A percentile compares a stretch with the other conserved stretches of the same genome.
Conservation (phyloP, 108 stramenopile species). For the Chaetoceros tenuissimus region DNA sequence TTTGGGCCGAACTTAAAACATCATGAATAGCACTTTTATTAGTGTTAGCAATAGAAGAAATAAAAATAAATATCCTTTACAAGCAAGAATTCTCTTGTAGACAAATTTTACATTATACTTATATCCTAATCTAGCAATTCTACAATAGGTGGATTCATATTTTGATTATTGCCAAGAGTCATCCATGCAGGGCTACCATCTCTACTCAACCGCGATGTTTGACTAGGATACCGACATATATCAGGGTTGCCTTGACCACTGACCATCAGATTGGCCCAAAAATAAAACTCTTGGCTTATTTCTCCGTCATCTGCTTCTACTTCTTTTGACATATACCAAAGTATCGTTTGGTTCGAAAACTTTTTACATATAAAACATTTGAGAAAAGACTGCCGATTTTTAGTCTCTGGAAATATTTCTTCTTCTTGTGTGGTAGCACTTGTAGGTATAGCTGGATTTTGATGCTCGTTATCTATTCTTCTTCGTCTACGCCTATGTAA, state of each 20-base stretch:
- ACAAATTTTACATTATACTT: too few relatives aligned
- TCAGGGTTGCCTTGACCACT: conserved; percentile 48
- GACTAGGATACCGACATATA: conserved; percentile 53
- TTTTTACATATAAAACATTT: conserved; percentile 66
- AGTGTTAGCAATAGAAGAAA: too few relatives aligned
- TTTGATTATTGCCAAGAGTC: conserved; percentile 19
- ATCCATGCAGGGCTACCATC: conserved; percentile 47
- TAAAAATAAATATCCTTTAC: too few relatives aligned
- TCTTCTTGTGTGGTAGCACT: not conserved
- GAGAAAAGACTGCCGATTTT: conserved; percentile 5
- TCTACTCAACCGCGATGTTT: conserved; percentile 41
- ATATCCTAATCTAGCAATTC: conserved; percentile 30
- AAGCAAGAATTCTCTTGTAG: too few relatives aligned
- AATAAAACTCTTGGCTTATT: conserved; percentile 43
- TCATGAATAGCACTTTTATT: too few relatives aligned
- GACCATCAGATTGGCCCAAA: conserved; percentile 58
- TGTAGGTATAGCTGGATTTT: not conserved
- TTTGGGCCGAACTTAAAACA: too few relatives aligned
- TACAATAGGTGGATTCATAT: conserved; percentile 45
- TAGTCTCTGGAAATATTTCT: not conserved
- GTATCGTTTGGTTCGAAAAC: conserved; percentile 62
- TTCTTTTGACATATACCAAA: conserved; percentile 84
- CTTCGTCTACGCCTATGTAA: not conserved
- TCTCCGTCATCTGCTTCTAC: conserved; percentile 27
- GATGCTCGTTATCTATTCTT: not conserved